A percentile compares a stretch with the other conserved stretches of the same genome.
Conservation (phyloP, 352 stramenopile species). For the Plasmopara halstedii region DNA sequence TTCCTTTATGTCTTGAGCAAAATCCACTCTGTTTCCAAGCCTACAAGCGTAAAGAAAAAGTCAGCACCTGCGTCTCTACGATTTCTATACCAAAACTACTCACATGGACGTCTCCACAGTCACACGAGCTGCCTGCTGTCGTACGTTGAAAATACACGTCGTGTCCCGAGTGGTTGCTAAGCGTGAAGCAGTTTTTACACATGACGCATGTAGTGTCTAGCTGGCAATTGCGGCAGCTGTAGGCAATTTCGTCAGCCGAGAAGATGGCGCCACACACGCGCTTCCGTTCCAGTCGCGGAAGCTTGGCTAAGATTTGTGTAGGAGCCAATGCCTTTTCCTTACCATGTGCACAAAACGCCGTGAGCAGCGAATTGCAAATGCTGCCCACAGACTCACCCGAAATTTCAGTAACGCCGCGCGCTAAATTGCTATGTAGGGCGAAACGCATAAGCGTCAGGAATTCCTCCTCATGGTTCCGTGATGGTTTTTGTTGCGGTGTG, state of each 20-base stretch:
- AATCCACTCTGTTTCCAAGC: conserved; percentile 75
- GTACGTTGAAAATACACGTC: conserved; percentile 86
- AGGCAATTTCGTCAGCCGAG: conserved; percentile 77
- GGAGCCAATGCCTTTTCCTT: conserved; percentile 45
- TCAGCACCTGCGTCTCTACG: no score
- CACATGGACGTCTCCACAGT: conserved; percentile 79
- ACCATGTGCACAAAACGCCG: conserved; percentile 30
- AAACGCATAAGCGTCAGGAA: conserved; percentile 47
- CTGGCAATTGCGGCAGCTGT: conserved; percentile 85
- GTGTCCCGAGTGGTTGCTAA: conserved; percentile 70
- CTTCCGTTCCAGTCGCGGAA: conserved; percentile 53
- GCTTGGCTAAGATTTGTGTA: conserved; percentile 52
- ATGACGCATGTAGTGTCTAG: conserved; percentile 81
- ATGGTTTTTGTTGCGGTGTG: conserved; percentile 27
- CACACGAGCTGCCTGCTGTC: conserved; percentile 77
- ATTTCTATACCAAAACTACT: no score
- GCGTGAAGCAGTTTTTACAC: conserved; percentile 81
- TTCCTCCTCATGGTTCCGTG: conserved; percentile 33
- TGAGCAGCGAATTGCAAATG: conserved; percentile 48
- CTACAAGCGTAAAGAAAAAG: no score
- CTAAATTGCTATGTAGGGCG: conserved; percentile 33
- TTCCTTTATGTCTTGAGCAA: conserved; percentile 69
- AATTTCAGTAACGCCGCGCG: conserved; percentile 3
- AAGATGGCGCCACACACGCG: conserved; percentile 82
- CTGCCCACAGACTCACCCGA: conserved; percentile 9